Evolutionary conservation across 306 rosid genomes (phyloP).

Genomic region (Boehmeria nivea): DNA sequence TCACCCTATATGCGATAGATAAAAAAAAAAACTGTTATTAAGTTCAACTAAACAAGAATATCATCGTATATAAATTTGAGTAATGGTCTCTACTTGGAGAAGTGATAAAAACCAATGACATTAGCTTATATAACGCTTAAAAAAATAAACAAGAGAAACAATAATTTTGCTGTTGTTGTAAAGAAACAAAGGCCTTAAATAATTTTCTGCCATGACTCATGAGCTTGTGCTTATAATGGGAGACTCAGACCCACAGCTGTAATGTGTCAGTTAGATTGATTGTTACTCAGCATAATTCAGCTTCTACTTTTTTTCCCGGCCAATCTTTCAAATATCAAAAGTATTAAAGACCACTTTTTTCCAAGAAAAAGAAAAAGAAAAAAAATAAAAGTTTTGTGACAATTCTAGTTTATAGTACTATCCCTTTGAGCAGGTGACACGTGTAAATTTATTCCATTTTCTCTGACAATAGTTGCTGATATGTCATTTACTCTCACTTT

Average conservation of each 20-base stretch:
- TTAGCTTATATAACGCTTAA: too few species aligned
- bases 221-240: neutral
- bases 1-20: too few species aligned
- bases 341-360: neutral
- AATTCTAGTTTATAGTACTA: too few species aligned
- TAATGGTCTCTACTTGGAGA: too few species aligned
- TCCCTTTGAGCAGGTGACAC: neutral
- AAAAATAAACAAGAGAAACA: too few species aligned
- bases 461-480: constrained; percentile 1
- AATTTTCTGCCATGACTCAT: neutral
- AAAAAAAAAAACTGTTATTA: too few species aligned
- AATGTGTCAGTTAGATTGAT: constrained; percentile 7
- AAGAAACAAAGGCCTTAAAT: neutral
- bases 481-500: neutral
- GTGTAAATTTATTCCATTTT: neutral
- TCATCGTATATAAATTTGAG: too few species aligned
- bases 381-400: too few species aligned
- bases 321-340: constrained; percentile 1
- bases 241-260: neutral
- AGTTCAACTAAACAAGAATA: too few species aligned
- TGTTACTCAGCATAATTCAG: neutral
- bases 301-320: constrained; percentile 3
- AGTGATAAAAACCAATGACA: too few species aligned
- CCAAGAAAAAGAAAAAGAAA: neutral
- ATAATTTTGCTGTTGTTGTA: neutral